Base-by-base conservation (phyloP, 192 early-diverging fungal species). In the Polychytrium aggregatum region DNA sequence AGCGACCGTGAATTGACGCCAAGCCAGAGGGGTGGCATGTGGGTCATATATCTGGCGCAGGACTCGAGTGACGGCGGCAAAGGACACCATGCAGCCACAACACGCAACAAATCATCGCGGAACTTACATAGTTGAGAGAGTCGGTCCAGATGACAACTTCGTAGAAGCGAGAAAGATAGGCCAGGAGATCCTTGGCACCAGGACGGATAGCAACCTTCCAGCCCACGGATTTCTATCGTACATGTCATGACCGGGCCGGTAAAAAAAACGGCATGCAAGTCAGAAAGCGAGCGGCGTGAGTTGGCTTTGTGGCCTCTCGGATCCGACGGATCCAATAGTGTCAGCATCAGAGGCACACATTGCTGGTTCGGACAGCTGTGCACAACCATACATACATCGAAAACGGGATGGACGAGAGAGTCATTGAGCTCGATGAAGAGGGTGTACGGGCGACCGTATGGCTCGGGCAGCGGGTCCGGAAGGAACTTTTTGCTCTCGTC, bases 161-260 rank as follows among this genome's bases (percentile, higher is more conserved):
- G 64, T 79, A 99, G 65, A 88, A 84, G 57, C 84, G 82, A 50
- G 81, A 78, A 51, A 97, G 65, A 62, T 92, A 90, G 45, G 84
- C 78, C 22, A 99, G 56, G 60, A 99, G 94, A 58, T 95, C 86
- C 46, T 99, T 94, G 33, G 92, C 79, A 37, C 90, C 94, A 14
- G 96, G 94, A 39, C 96, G 81, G 58, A 89, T 92, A 30, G 94
- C 96, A 41, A 85, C 82, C 45, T 94, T 79, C 96, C 96, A 99
- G 21, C 96, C 96, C 48, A 87, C 71, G 54, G 93, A 82, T 73
- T 88, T 90, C 82, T 84, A 62, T 40, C 31, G 34, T n/a, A 45
- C 31, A 33, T 33, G 6, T 4, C 11, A 33, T 33, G 6, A 11
- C 31, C 4, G 6, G 11, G 31, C 31, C 4, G 31, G 6, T 8